phyloP scores from a whole-genome alignment of 768 basidiomycete genomes.

The Leccinum obscurum region DNA sequence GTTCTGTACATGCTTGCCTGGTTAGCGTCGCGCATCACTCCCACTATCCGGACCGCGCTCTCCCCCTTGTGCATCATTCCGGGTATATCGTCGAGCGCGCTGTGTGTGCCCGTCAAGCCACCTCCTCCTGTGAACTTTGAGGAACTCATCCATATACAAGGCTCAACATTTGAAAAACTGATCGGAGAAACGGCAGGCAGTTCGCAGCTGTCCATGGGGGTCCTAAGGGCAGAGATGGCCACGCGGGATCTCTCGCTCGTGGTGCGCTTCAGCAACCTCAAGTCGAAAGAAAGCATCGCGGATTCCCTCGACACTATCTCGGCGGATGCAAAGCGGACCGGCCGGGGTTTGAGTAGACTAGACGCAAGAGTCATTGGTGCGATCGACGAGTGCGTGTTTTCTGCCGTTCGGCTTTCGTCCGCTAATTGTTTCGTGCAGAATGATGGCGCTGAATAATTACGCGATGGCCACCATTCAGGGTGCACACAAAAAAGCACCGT shows the following conservation, averaged over 20 bases:
- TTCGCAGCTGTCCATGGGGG: conserved; percentile 59
- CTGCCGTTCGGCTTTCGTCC: neutral
- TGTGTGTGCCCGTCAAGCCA: conserved; percentile 39
- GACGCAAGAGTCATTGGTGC: conserved; percentile 69
- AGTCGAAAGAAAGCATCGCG: conserved; percentile 57
- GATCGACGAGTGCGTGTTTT: conserved; percentile 62
- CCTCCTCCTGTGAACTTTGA: conserved; percentile 57
- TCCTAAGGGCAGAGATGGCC: conserved; percentile 79
- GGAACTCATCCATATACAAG: conserved; percentile 57
- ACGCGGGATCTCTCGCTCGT: conserved; percentile 64
- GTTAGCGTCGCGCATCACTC: conserved; percentile 41
- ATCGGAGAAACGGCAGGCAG: conserved; percentile 59
- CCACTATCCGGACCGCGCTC: conserved; percentile 47
- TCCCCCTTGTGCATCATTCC: conserved; percentile 65
- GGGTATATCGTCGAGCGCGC: conserved; percentile 45
- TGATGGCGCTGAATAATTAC: conserved; percentile 74
- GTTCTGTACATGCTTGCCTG: conserved; percentile 52
- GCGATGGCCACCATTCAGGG: conserved; percentile 58
- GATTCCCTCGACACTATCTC: conserved; percentile 54
- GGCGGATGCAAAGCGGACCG: conserved; percentile 58
- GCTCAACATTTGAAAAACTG: conserved; percentile 61
- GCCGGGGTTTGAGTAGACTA: conserved; percentile 59
- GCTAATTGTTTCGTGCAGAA: conserved; percentile 38
- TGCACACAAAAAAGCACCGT: conserved; percentile 30
- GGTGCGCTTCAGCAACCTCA: conserved; percentile 62